These are phyloP conservation scores for Leccinum solheimii DNA, from an alignment of 1,284 basidiomycete genomes.

Conservation along the genomic window DNA sequence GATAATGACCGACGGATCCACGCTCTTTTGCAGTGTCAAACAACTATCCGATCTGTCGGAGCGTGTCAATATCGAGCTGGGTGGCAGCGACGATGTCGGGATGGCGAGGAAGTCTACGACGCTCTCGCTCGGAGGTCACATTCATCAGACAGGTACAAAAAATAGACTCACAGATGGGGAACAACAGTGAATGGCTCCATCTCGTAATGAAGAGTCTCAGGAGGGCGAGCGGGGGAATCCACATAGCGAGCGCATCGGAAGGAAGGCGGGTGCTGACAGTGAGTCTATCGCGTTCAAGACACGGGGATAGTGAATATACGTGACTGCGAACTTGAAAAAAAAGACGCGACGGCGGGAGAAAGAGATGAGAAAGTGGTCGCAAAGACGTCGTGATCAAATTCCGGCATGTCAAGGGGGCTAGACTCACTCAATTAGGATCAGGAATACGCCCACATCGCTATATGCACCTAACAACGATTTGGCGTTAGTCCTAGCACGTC, in stretches of 20 bases:
- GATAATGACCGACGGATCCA: slow-evolving; percentile 55
- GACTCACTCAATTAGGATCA: slow-evolving; percentile 81
- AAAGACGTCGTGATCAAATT: background rate
- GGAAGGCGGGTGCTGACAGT: slow-evolving; percentile 37
- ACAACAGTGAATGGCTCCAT: slow-evolving; percentile 88
- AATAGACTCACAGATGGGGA: slow-evolving; percentile 76
- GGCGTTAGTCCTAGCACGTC: background rate
- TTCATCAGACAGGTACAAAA: background rate
- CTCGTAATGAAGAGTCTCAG: slow-evolving; percentile 81
- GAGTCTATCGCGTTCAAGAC: slow-evolving; percentile 47
- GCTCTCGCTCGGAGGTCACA: background rate
- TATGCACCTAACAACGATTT: slow-evolving; percentile 64
- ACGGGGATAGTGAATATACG: background rate
- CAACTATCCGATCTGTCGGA: slow-evolving; percentile 82
- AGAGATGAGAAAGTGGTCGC: background rate
- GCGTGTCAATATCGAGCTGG: slow-evolving; percentile 57
- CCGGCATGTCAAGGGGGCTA: background rate
- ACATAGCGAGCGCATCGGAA: slow-evolving; percentile 77
- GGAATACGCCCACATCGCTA: slow-evolving; percentile 93
- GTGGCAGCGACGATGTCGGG: slow-evolving; percentile 69
- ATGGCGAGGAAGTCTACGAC: slow-evolving; percentile 81
- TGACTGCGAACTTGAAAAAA: background rate
- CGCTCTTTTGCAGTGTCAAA: slow-evolving; percentile 63
- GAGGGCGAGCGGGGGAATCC: slow-evolving; percentile 75
- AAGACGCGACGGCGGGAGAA: background rate